These are phyloP conservation scores for Metschnikowia hibisci DNA, from an alignment of 805 yeast species.

Conservation along the genomic window DNA sequence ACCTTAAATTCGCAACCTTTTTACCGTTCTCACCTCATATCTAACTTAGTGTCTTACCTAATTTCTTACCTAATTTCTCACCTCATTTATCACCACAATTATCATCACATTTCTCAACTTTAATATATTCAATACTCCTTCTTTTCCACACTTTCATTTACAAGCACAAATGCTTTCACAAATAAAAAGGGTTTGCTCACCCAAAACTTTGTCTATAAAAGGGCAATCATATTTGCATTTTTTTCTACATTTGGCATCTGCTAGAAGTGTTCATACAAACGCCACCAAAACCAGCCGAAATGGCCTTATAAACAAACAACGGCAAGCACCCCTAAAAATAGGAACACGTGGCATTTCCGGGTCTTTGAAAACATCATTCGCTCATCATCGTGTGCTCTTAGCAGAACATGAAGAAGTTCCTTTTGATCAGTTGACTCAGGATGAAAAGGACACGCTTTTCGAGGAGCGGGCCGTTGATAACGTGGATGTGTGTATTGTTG, in stretches of 20 bases:
- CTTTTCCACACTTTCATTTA: not conserved
- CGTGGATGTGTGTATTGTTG: constrained; percentile 93
- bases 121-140: no score
- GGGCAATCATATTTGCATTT: not conserved
- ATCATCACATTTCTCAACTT: no score
- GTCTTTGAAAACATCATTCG: not conserved
- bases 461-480: constrained; percentile 77
- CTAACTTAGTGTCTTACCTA: no score
- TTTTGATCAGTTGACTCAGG: constrained; percentile 24
- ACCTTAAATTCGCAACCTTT: no score
- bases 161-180: not conserved
- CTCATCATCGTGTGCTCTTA: not conserved
- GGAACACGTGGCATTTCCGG: not conserved
- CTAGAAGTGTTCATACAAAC: not conserved
- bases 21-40: no score
- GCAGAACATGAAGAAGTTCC: constrained; percentile 1
- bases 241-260: not conserved
- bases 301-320: not conserved
- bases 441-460: constrained; percentile 43
- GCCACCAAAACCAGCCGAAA: not conserved
- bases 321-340: not conserved
- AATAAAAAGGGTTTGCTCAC: not conserved
- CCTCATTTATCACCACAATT: no score
- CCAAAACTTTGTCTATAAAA: not conserved
- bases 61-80: no score